These are phyloP conservation scores for Prunus campanulata DNA, from an alignment of 306 rosid genomes.

Conservation along the genomic window DNA sequence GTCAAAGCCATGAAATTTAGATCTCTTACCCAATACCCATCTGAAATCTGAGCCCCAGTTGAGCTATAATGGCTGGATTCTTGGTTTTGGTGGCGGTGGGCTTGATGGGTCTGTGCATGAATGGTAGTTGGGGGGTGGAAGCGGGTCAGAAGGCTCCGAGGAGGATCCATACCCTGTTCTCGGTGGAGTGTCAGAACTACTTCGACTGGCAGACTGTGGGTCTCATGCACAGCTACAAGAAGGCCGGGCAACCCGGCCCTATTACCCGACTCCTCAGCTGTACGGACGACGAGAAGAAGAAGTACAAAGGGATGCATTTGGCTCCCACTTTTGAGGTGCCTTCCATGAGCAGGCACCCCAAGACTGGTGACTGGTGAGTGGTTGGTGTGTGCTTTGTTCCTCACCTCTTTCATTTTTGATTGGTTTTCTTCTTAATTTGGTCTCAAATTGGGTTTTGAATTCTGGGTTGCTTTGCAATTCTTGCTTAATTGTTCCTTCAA, in stretches of 20 bases:
- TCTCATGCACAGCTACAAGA: slow-evolving; percentile 74
- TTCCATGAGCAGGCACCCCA: slow-evolving; percentile 95
- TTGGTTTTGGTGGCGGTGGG: slow-evolving; percentile 27
- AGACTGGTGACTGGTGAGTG: slow-evolving; percentile 88
- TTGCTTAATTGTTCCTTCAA: neutral
- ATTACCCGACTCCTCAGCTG: slow-evolving; percentile 92
- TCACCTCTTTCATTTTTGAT: neutral
- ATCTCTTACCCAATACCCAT: slow-evolving; percentile 48
- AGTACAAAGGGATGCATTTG: slow-evolving; percentile 81
- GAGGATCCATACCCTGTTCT: slow-evolving; percentile 90
- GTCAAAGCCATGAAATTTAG: slow-evolving; percentile 36
- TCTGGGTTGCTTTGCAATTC: slow-evolving; percentile 11
- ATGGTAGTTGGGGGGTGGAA: slow-evolving; percentile 25
- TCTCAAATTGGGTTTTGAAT: slow-evolving; percentile 15
- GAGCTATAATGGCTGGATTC: slow-evolving; percentile 49
- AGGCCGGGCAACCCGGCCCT: slow-evolving; percentile 87
- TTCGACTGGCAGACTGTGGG: slow-evolving; percentile 99
- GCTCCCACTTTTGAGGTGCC: slow-evolving; percentile 98
- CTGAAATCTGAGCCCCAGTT: slow-evolving; percentile 40
- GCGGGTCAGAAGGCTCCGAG: slow-evolving; percentile 48
- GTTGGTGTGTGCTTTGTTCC: neutral
- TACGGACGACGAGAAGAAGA: slow-evolving; percentile 88
- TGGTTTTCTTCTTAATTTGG: slow-evolving; percentile 4
- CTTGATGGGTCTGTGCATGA: slow-evolving; percentile 31
- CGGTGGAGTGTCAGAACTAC: slow-evolving; percentile 97